phyloP scores from a whole-genome alignment of 2,329 filamentous ascomycete species.

The Diaporthe australafricana region DNA sequence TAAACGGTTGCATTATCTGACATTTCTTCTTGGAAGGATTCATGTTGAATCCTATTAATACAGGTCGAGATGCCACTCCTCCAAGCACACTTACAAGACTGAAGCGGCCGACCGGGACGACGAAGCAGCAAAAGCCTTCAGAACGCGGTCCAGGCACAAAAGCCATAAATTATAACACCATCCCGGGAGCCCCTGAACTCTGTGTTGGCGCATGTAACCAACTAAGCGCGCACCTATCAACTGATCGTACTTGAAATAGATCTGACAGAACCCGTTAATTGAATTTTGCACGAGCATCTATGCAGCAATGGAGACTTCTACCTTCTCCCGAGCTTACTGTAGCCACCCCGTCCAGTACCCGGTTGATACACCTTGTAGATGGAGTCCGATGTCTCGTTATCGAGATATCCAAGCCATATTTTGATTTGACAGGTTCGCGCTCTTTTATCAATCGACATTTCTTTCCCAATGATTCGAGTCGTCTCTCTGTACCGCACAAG shows the following conservation, averaged over 20 bases:
- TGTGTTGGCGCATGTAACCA: neutral
- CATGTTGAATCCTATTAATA: neutral
- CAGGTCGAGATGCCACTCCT: neutral
- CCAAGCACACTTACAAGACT: neutral
- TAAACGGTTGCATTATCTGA: neutral
- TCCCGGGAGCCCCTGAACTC: neutral
- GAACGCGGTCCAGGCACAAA: neutral
- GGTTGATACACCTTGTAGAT: no score
- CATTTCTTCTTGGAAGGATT: neutral
- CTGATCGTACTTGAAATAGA: neutral
- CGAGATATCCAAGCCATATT: neutral
- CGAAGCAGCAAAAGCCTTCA: neutral
- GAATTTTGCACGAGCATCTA: neutral
- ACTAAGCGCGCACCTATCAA: conserved; percentile 2
- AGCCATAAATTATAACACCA: neutral
- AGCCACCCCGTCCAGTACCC: neutral
- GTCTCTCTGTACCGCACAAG: neutral
- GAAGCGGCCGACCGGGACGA: neutral
- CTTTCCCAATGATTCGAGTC: neutral
- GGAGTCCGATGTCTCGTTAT: neutral
- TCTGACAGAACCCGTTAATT: neutral
- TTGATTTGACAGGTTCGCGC: neutral
- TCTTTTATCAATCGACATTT: neutral
- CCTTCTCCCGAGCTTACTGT: neutral
- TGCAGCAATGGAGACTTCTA: neutral